phyloP scores from a whole-genome alignment of 257 asterid species.

The Solanum dulcamara region DNA sequence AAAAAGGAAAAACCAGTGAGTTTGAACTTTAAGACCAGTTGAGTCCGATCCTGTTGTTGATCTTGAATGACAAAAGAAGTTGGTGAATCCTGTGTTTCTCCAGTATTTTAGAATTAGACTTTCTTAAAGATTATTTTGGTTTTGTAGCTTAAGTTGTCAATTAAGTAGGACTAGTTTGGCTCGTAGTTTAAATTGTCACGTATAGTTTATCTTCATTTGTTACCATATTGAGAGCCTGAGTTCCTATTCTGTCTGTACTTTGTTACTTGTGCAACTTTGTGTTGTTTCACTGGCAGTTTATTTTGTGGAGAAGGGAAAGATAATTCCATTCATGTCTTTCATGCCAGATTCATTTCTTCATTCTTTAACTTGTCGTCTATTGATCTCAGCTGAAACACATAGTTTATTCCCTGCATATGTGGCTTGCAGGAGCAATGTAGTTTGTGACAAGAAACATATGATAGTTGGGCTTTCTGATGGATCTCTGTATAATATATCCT shows the following conservation, averaged over 20 bases:
- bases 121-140: background rate
- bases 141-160: background rate
- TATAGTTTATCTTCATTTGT: background rate
- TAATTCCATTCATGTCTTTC: background rate
- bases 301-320: background rate
- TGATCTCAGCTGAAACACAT: background rate
- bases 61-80: background rate
- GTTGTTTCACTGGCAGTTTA: background rate
- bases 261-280: background rate
- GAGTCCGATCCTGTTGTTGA: background rate
- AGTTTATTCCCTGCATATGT: background rate
- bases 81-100: background rate
- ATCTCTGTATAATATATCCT: constrained; percentile 83
- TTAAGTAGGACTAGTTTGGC: background rate
- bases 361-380: background rate
- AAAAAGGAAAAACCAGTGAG: background rate
- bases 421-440: constrained; percentile 85
- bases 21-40: background rate
- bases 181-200: background rate
- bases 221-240: background rate
- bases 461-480: constrained; percentile 96
- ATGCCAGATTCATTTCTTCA: background rate
- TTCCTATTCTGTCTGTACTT: background rate
- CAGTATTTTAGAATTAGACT: background rate
- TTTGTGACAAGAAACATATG: constrained; percentile 86